These are phyloP conservation scores for Pyrenochaeta sp. DNA, from an alignment of 2,329 filamentous ascomycete species.

Conservation along the genomic window DNA sequence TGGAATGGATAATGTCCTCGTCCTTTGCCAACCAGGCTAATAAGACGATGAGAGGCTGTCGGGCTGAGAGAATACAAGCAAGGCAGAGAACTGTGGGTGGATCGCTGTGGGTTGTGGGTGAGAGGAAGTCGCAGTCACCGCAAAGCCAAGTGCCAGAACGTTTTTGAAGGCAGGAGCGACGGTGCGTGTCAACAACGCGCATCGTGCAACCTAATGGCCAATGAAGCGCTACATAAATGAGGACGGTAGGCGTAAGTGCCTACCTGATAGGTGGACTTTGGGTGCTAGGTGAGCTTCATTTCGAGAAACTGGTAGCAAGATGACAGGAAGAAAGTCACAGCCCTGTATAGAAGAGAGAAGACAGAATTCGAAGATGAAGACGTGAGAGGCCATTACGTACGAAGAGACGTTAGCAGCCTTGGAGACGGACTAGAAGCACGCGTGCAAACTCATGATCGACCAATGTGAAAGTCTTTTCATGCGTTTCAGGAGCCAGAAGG, in stretches of 20 bases:
- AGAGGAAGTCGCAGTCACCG: slow-evolving; percentile 9
- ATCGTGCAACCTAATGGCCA: too few relatives aligned
- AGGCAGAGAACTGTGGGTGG: neutral
- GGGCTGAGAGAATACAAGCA: neutral
- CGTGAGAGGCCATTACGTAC: neutral
- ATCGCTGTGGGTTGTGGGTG: neutral
- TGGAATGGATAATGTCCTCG: neutral
- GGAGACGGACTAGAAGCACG: neutral
- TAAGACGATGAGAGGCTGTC: slow-evolving; percentile 10
- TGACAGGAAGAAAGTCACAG: neutral
- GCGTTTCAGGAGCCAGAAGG: too few relatives aligned
- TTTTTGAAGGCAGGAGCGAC: slow-evolving; percentile 1
- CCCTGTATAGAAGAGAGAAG: neutral
- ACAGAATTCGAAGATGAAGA: neutral
- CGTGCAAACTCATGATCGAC: too few relatives aligned
- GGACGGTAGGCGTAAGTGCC: too few relatives aligned
- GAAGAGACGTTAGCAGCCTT: neutral
- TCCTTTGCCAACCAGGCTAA: slow-evolving; percentile 12
- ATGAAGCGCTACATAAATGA: too few relatives aligned
- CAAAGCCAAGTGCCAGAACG: slow-evolving; percentile 11
- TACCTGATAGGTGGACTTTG: too few relatives aligned
- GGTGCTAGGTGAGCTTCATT: too few relatives aligned
- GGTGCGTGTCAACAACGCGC: neutral
- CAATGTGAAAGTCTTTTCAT: too few relatives aligned
- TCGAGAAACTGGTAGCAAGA: too few relatives aligned